Evolutionary conservation across 2,329 filamentous ascomycete species (phyloP), one percentile per base, ranked within the genome.

Genomic region (Scedosporium aurantiacum): DNA sequence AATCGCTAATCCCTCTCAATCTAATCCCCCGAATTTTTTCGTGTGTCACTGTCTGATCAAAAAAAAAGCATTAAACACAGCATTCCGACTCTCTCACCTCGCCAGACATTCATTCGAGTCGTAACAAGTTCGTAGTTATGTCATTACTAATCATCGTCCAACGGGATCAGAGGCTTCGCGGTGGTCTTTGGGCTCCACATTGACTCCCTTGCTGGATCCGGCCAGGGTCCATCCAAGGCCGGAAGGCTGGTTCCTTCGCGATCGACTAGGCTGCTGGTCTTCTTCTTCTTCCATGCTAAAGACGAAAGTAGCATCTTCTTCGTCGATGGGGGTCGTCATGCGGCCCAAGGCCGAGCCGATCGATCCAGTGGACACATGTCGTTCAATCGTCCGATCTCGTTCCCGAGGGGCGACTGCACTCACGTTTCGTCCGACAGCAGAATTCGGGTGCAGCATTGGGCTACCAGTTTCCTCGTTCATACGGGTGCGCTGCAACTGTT

Each of bases 231-330:
- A 73, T 62, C 74, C 73, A 43, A 77, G 66, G 12, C 76, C 76
- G 4, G 76, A 77, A 2, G 80, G 80, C 1, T 71, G 74, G 61
- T 80, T 77, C 71, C 82, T 83, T 59, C 78, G 72, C 8, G 76
- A 74, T 50, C 76, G 73, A 61, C 74, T 73, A 10, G 71, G 72
- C 43, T 79, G 74, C 23, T 78, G 73, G 37, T 84, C 82, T 23
- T 82, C 81, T 27, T 83, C 82, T 61, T 84, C 82, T 65, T 87
- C 84, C 83, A 87, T 86, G 67, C 76, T 82, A 69, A 87, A 87
- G 14, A 87, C 81, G 65, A 86, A 85, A 27, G 82, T 79, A 3
- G 81, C 76, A 61, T 86, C 82, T 66, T 87, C 84, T 68, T 86
- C 84, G 63, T 86, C 83, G 64, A 87, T 86, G 2, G 83, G 83